These are phyloP conservation scores for Blepharisma stoltei DNA, from an alignment of 73 alveolate genomes.

Conservation along the genomic window DNA sequence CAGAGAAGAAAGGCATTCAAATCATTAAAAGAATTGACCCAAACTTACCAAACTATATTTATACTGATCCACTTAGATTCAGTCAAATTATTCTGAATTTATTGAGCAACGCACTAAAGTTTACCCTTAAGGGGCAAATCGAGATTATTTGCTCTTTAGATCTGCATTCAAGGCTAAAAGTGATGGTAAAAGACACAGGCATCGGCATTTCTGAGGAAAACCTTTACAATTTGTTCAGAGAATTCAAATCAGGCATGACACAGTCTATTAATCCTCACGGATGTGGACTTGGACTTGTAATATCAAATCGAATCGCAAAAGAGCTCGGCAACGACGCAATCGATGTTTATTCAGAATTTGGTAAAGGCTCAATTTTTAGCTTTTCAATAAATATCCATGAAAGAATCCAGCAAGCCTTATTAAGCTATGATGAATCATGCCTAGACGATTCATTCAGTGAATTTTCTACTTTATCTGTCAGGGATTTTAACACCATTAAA, in stretches of 20 bases:
- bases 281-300: neutral
- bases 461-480: neutral
- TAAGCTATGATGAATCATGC: neutral
- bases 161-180: neutral
- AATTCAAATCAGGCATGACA: neutral
- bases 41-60: constrained; percentile 16
- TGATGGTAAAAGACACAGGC: neutral
- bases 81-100: constrained; percentile 41
- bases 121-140: constrained; percentile 42
- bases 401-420: neutral
- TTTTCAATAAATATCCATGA: neutral
- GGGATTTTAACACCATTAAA: neutral
- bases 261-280: neutral
- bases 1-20: constrained; percentile 36
- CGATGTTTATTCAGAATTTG: neutral
- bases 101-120: constrained; percentile 43
- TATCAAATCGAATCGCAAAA: neutral
- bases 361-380: constrained; percentile 6
- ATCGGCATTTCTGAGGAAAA: neutral
- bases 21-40: neutral
- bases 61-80: constrained; percentile 37
- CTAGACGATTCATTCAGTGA: neutral
- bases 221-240: neutral
- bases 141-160: neutral
- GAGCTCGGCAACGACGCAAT: neutral